Conservation (phyloP, 179 eudicot genomes). For the Heliamphora pulchella region DNA sequence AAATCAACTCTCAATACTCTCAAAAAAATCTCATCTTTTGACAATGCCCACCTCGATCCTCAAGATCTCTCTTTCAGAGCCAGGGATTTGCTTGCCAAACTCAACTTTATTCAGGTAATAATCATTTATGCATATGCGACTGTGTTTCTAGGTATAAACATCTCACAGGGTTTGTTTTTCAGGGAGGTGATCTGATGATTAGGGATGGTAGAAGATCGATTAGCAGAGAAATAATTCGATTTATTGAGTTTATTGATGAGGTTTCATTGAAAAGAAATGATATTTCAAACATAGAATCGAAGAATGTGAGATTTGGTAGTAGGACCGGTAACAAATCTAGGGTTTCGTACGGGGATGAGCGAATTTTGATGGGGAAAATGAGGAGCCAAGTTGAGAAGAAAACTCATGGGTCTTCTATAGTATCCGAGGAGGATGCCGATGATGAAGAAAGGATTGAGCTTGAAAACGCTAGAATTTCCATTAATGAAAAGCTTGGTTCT, state of each 20-base stretch:
- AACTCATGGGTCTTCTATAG: conserved; percentile 29
- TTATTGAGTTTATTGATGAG: conserved; percentile 51
- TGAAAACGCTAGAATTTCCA: conserved; percentile 18
- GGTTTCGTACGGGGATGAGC: conserved; percentile 23
- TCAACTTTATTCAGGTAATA: conserved; percentile 64
- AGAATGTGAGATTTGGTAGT: conserved; percentile 21
- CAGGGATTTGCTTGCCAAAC: conserved; percentile 40
- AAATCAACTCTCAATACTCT: conserved; percentile 50
- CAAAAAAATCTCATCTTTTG: conserved; percentile 39
- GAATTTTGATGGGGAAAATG: conserved; percentile 27
- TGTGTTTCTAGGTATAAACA: neutral
- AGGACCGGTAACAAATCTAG: conserved; percentile 24
- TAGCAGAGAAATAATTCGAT: conserved; percentile 44
- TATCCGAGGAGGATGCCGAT: conserved; percentile 32
- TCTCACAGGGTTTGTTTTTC: conserved; percentile 22
- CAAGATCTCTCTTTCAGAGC: conserved; percentile 37
- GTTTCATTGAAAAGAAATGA: conserved; percentile 29
- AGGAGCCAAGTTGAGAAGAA: conserved; percentile 40
- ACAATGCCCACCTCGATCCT: conserved; percentile 33
- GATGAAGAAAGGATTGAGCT: conserved; percentile 24
- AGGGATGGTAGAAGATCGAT: conserved; percentile 59
- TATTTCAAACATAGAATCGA: conserved; percentile 26
- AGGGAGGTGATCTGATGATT: conserved; percentile 70
- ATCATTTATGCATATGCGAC: neutral
- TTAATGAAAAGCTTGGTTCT: conserved; percentile 16